phyloP scores from a whole-genome alignment of 371 early-diverging fungal genomes.

The Gilbertella persicaria region DNA sequence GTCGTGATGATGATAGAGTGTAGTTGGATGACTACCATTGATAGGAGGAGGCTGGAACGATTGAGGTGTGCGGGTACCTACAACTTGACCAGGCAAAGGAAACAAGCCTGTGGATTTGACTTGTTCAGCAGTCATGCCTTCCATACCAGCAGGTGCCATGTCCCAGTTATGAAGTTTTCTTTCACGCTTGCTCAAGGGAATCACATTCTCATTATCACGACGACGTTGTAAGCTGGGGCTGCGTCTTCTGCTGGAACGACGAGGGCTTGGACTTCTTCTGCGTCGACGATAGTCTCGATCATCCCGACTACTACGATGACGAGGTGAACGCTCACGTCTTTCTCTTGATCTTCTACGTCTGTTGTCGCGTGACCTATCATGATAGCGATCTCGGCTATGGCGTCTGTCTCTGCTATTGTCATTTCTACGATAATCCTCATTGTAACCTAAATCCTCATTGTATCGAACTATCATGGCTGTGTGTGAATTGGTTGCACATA shows the following conservation, averaged over 20 bases:
- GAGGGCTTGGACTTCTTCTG: slow-evolving; percentile 39
- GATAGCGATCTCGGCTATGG: slow-evolving; percentile 49
- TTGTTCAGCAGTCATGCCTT: slow-evolving; percentile 84
- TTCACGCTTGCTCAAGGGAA: slow-evolving; percentile 80
- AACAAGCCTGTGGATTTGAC: slow-evolving; percentile 93
- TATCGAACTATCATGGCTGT: slow-evolving; percentile 10
- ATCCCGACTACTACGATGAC: slow-evolving; percentile 27
- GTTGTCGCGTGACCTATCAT: slow-evolving; percentile 46
- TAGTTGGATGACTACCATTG: not conserved
- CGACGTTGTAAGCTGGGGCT: slow-evolving; percentile 38
- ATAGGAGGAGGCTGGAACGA: slow-evolving; percentile 51
- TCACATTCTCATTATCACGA: slow-evolving; percentile 53
- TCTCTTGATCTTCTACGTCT: slow-evolving; percentile 42
- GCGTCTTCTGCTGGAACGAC: slow-evolving; percentile 49
- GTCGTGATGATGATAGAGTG: not conserved
- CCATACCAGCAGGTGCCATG: slow-evolving; percentile 90
- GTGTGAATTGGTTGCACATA: no score
- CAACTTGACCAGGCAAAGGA: slow-evolving; percentile 88
- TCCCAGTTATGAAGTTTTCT: slow-evolving; percentile 93
- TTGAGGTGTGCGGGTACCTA: slow-evolving; percentile 63
- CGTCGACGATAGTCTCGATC: slow-evolving; percentile 46
- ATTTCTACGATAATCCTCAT: slow-evolving; percentile 25
- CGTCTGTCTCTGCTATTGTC: slow-evolving; percentile 31
- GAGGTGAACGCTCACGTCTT: slow-evolving; percentile 38
- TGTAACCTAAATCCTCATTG: slow-evolving; percentile 13